phyloP scores from a whole-genome alignment of 768 basidiomycete species.

The Arthromyces matolae region DNA sequence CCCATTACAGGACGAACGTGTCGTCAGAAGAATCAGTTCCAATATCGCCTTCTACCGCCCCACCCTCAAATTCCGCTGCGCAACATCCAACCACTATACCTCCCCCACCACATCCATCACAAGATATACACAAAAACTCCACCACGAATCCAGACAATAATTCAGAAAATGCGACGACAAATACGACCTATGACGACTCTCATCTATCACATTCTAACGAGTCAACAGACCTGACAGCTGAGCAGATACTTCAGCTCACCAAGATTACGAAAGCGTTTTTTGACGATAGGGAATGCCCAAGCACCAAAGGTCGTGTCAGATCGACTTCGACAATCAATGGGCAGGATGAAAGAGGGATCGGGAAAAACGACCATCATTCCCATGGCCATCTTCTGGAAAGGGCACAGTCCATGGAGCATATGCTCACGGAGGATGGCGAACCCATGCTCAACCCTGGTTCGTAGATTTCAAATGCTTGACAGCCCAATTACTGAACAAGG shows the following conservation, averaged over 20 bases:
- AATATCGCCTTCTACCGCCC: constrained; percentile 14
- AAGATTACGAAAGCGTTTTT: constrained; percentile 32
- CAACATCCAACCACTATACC: constrained; percentile 1
- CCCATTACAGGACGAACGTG: constrained; percentile 37
- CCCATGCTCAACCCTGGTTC: constrained; percentile 67
- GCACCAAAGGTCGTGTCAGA: constrained; percentile 15
- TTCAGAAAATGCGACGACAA: too few relatives aligned
- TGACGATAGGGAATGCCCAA: constrained; percentile 29
- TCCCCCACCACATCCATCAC: constrained; percentile 5
- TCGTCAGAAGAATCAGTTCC: constrained; percentile 19
- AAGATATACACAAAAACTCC: constrained; percentile 1
- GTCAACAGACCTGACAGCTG: constrained; percentile 20
- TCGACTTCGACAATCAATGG: constrained; percentile 10
- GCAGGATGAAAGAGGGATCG: constrained; percentile 1
- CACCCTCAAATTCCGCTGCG: constrained; percentile 1
- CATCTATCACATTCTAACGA: constrained; percentile 21
- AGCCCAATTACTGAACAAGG: constrained; percentile 3
- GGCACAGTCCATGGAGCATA: constrained; percentile 35
- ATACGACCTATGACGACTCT: too few relatives aligned
- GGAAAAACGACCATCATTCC: neutral
- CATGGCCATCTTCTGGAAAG: too few relatives aligned
- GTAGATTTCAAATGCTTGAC: constrained; percentile 19
- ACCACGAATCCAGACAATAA: neutral
- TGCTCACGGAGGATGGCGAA: constrained; percentile 61
- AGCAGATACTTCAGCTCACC: constrained; percentile 19